Conservation (phyloP, 2,329 filamentous ascomycete species). For the Penicillium paneum region DNA sequence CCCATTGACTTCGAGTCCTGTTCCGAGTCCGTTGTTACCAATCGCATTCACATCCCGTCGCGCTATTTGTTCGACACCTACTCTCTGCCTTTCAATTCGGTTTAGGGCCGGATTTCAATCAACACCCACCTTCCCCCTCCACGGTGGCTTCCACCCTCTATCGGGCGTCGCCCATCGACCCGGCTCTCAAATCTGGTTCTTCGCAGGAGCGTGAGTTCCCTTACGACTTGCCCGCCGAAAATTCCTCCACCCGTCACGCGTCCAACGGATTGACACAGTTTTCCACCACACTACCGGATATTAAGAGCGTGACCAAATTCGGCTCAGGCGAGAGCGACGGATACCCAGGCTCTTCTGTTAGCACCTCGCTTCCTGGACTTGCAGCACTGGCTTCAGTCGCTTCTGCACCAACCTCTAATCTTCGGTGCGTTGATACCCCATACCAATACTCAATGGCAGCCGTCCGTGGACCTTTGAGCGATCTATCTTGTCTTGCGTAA, state of each 20-base stretch:
- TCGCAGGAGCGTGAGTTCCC: conserved; percentile 39
- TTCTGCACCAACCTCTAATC: conserved; percentile 50
- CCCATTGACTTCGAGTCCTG: background rate
- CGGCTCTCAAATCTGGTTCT: conserved; percentile 46
- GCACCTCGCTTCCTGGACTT: conserved; percentile 53
- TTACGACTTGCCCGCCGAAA: conserved; percentile 47
- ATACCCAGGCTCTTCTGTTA: conserved; percentile 34
- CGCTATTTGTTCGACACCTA: background rate
- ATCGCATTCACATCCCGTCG: background rate
- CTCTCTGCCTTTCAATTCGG: conserved; percentile 27
- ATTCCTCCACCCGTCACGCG: conserved; percentile 47
- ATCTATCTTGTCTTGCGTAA: background rate
- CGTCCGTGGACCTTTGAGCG: too few species aligned
- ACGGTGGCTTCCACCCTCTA: conserved; percentile 59
- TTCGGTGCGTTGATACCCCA: conserved; percentile 45
- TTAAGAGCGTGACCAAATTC: conserved; percentile 30
- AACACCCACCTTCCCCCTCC: conserved; percentile 51
- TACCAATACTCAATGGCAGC: background rate
- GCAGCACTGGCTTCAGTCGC: conserved; percentile 60
- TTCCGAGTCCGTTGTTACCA: background rate
- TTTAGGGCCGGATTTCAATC: conserved; percentile 34
- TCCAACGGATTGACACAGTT: conserved; percentile 49
- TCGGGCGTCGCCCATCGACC: conserved; percentile 58
- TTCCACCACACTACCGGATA: conserved; percentile 35
- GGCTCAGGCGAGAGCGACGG: conserved; percentile 26